These are phyloP conservation scores for Cladosporium sp. DNA, from an alignment of 2,329 filamentous ascomycete genomes.

Conservation along the genomic window DNA sequence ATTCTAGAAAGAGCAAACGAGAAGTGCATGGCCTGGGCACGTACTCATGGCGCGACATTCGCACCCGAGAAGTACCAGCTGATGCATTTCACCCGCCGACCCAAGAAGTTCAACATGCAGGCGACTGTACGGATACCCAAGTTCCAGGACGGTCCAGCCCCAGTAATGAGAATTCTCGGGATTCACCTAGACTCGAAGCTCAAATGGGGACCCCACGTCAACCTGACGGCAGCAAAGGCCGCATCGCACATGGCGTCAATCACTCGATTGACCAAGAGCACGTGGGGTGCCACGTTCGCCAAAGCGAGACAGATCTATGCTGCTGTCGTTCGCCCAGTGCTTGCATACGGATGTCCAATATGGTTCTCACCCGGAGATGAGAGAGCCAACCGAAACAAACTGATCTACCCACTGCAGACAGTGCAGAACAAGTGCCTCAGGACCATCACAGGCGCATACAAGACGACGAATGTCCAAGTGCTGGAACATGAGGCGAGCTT, in stretches of 20 bases:
- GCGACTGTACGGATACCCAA: background rate
- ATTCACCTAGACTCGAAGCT: background rate
- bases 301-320: background rate
- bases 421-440: constrained; percentile 3
- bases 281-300: background rate
- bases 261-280: background rate
- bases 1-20: constrained; percentile 10
- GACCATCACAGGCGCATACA: constrained; percentile 20
- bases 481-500: constrained; percentile 16
- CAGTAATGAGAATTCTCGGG: background rate
- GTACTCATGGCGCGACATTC: constrained; percentile 10
- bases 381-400: no score
- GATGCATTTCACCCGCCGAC: constrained; percentile 8
- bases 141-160: background rate
- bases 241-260: background rate
- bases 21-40: constrained; percentile 13
- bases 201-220: background rate
- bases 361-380: no score
- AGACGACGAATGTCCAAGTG: constrained; percentile 14
- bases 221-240: background rate
- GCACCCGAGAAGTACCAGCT: constrained; percentile 19
- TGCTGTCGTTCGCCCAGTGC: no score
- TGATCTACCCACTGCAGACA: no score
- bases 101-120: constrained; percentile 14
- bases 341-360: no score